Base-by-base conservation (phyloP, 2,329 filamentous ascomycete genomes). In the Drechslerella dactyloides region DNA sequence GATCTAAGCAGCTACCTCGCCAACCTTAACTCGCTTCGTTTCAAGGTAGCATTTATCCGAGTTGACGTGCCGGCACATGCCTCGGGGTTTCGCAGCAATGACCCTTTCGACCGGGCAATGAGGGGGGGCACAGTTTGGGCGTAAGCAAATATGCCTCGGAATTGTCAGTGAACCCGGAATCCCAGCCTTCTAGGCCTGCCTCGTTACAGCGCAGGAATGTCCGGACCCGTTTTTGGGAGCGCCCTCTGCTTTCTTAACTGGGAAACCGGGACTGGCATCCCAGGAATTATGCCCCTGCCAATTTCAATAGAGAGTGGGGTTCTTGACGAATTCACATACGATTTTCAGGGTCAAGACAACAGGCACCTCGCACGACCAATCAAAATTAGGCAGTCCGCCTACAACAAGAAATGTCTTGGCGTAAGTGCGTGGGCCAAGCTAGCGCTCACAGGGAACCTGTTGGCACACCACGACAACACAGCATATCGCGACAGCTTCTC, bases 311-410 rank as follows among this genome's bases (percentile, higher is more conserved):
- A 55, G 53, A 53, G 46, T 24, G 65, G 48, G 65, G 53, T 37
- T 42, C 52, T 69, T 55, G 55, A 57, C 64, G 57, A 70, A 65
- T 65, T 11, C 11, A 72, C 68, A 61, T 72, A 56, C 55, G 68
- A 72, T 72, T 56, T 72, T 72, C 68, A 72, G 68, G 68, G 68
- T 51, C 55, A 72, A 56, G 27, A 33, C 17, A 19, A 44, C 56
- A 35, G 59, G 55, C 54, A 30, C n/a, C 21, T 61, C 37, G 50
- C 48, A 10, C 48, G 55, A 42, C 68, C 68, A 72, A 72, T 65
- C 68, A 58, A 40, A 30, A 65, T 61, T 72, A 61, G 68, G 68
- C 60, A 72, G 68, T 24, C 55, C 15, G 48, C 59, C 56, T 65
- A 65, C 60, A 35, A 56, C 55, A 65, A 56, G 27, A 23, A 54